Percentiles rank a stretch among this genome's conserved stretches.
Conservation (phyloP, 805 yeast genomes). For the Ogataea neopini region DNA sequence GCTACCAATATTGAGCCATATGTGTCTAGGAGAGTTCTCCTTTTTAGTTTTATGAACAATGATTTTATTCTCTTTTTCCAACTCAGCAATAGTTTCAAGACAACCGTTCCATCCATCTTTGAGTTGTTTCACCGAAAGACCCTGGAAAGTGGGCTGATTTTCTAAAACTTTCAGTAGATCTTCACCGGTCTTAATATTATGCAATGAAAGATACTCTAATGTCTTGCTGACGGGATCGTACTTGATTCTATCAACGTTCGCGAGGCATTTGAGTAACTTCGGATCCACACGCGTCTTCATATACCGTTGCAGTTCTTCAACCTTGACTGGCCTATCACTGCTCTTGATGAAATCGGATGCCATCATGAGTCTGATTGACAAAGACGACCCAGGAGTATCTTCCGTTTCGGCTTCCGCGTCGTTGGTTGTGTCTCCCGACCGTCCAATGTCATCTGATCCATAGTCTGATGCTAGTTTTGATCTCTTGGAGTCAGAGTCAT, state of each 20-base stretch:
- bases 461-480: constrained; percentile 4
- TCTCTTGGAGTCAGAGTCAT: constrained; percentile 21
- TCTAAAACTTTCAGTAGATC: constrained; percentile 75
- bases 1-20: constrained; percentile 83
- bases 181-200: constrained; percentile 79
- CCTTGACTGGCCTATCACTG: constrained; percentile 67
- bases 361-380: constrained; percentile 82
- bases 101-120: constrained; percentile 97
- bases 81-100: constrained; percentile 68
- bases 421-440: neutral
- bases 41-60: constrained; percentile 87
- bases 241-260: constrained; percentile 74
- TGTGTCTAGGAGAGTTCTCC: constrained; percentile 87
- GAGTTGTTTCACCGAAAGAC: constrained; percentile 72
- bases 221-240: constrained; percentile 63
- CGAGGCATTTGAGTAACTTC: constrained; percentile 68
- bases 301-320: constrained; percentile 65
- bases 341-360: constrained; percentile 88
- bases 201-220: constrained; percentile 84
- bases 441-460: neutral
- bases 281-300: constrained; percentile 60
- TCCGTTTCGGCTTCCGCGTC: constrained; percentile 7
- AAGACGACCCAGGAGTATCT: constrained; percentile 26
- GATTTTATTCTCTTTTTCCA: constrained; percentile 76
- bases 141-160: constrained; percentile 83